These are phyloP conservation scores for Dichotomocladium elegans DNA, from an alignment of 371 early-diverging fungal genomes.

Conservation along the genomic window DNA sequence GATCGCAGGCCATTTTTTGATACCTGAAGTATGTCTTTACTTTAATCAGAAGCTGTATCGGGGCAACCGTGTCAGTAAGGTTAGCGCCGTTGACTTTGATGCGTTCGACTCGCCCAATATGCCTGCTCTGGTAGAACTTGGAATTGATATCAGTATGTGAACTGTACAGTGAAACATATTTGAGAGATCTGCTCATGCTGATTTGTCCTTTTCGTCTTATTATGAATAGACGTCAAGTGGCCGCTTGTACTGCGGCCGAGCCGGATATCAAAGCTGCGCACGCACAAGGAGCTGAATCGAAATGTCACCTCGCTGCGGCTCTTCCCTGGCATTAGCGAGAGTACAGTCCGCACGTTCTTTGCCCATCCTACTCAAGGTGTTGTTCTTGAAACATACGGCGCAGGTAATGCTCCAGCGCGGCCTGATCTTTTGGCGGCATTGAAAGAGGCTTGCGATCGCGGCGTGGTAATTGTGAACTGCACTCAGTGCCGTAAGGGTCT, in stretches of 20 bases:
- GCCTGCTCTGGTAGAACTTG: slow-evolving; percentile 83
- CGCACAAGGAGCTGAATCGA: slow-evolving; percentile 78
- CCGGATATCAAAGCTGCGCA: slow-evolving; percentile 76
- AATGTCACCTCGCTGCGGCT: slow-evolving; percentile 89
- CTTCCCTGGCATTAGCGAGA: slow-evolving; percentile 92
- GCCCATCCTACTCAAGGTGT: slow-evolving; percentile 87
- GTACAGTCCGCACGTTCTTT: slow-evolving; percentile 85
- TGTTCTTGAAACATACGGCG: slow-evolving; percentile 94
- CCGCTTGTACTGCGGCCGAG: slow-evolving; percentile 82
- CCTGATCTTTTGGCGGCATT: slow-evolving; percentile 79
- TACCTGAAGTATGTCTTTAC: slow-evolving; percentile 94
- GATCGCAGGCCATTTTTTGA: slow-evolving; percentile 94
- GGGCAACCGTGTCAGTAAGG: slow-evolving; percentile 94
- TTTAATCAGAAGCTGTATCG: slow-evolving; percentile 92
- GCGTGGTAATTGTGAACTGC: slow-evolving; percentile 95
- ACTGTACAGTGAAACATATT: too few species aligned
- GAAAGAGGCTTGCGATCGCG: slow-evolving; percentile 85
- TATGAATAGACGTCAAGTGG: slow-evolving; percentile 85
- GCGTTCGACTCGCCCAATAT: slow-evolving; percentile 97
- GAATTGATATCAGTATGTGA: slow-evolving; percentile 85
- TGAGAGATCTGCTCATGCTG: too few species aligned
- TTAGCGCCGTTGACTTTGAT: slow-evolving; percentile 91
- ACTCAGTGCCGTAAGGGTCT: slow-evolving; percentile 88
- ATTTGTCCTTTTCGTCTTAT: background rate
- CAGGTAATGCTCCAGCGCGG: slow-evolving; percentile 94